phyloP scores from a whole-genome alignment of 163 green algal genomes.

The Prototheca wickerhamii region DNA sequence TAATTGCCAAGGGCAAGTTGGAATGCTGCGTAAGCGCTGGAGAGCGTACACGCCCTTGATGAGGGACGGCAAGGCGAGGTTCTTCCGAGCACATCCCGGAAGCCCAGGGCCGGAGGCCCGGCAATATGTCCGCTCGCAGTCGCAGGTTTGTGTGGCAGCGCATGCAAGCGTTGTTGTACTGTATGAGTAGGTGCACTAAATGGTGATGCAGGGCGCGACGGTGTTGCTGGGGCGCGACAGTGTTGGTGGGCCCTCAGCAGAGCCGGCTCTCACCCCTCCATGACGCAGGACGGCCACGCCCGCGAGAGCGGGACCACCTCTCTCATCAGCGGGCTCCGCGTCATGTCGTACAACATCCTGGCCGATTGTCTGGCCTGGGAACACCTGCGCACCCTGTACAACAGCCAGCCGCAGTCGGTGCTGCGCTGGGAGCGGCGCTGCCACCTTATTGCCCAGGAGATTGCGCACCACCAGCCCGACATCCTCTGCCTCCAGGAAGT shows the following conservation, averaged over 20 bases:
- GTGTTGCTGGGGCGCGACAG: neutral
- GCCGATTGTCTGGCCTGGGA: conserved; percentile 50
- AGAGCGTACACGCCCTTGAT: too few relatives aligned
- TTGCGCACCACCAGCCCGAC: conserved; percentile 42
- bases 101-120: too few relatives aligned
- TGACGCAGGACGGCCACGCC: neutral
- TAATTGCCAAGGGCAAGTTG: too few relatives aligned
- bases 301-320: neutral
- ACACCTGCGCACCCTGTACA: conserved; percentile 49
- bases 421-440: conserved; percentile 46
- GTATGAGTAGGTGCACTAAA: neutral
- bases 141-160: neutral
- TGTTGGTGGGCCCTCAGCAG: neutral
- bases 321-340: too few relatives aligned
- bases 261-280: neutral
- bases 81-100: too few relatives aligned
- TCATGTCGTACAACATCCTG: conserved; percentile 70
- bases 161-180: neutral
- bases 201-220: neutral
- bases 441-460: conserved; percentile 45
- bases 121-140: too few relatives aligned
- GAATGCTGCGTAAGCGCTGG: too few relatives aligned
- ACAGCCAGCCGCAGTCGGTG: conserved; percentile 33
- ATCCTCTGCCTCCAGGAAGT: conserved; percentile 70
- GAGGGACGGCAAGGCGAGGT: too few relatives aligned